These are phyloP conservation scores for Myriosclerotinia curreyana DNA, from an alignment of 2,329 filamentous ascomycete genomes.

Conservation along the genomic window DNA sequence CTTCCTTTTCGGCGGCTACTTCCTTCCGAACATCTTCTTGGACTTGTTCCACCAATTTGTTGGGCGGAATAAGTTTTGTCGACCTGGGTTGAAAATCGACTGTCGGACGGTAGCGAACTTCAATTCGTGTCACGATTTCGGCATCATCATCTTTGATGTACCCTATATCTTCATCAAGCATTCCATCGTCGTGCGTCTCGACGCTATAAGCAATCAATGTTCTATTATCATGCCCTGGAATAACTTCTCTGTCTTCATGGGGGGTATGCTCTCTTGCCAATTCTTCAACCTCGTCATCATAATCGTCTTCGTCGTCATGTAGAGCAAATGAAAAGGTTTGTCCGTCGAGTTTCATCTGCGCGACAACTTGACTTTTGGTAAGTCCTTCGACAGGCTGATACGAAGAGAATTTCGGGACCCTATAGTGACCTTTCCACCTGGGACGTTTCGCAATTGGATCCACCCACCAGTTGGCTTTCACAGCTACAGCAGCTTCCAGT, in stretches of 20 bases:
- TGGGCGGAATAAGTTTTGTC: not conserved
- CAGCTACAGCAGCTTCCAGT: not conserved
- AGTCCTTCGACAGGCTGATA: slow-evolving; percentile 9
- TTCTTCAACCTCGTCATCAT: slow-evolving; percentile 7
- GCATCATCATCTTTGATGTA: slow-evolving; percentile 2
- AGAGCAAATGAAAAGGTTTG: slow-evolving; percentile 4
- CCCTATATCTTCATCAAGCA: slow-evolving; percentile 6
- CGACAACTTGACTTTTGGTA: not conserved
- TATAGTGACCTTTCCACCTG: slow-evolving; percentile 18
- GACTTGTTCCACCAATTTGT: not conserved
- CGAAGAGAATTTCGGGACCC: slow-evolving; percentile 6
- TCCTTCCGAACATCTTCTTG: not conserved
- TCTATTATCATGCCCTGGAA: not conserved
- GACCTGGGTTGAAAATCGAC: slow-evolving; percentile 17
- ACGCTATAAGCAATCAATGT: not conserved
- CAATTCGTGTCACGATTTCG: slow-evolving; percentile 10
- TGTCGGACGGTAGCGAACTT: slow-evolving; percentile 17
- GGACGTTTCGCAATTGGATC: not conserved
- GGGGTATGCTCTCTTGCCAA: slow-evolving; percentile 2
- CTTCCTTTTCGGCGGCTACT: slow-evolving; percentile 7
- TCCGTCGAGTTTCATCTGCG: slow-evolving; percentile 7
- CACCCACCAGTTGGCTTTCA: slow-evolving; percentile 13
- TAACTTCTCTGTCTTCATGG: not conserved
- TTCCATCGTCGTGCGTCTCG: slow-evolving; percentile 6
- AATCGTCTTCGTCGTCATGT: not conserved